Evolutionary conservation across 164 flowering plant species (phyloP).

Genomic region (Nymphaea colorata): DNA sequence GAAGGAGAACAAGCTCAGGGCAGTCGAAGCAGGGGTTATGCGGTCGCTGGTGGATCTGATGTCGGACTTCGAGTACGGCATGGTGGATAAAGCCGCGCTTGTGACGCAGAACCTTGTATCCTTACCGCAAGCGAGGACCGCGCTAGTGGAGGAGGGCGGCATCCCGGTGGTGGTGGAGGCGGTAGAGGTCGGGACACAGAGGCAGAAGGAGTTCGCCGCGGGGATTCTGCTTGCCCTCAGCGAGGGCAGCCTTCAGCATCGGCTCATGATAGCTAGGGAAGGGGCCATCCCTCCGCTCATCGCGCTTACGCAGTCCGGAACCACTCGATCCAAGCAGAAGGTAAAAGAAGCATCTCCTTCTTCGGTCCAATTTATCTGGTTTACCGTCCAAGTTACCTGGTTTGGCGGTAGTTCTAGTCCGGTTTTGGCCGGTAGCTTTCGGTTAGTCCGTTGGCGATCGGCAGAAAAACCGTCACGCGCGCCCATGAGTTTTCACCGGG

Average conservation of each 20-base stretch:
- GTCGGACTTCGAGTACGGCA: slow-evolving; percentile 71
- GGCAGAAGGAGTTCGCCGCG: slow-evolving; percentile 75
- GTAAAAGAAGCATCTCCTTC: slow-evolving; percentile 8
- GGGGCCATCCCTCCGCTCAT: slow-evolving; percentile 86
- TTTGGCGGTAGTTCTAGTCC: too few relatives aligned
- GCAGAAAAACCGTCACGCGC: too few relatives aligned
- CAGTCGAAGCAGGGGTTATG: slow-evolving; percentile 60
- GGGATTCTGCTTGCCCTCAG: slow-evolving; percentile 50
- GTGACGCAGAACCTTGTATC: slow-evolving; percentile 44
- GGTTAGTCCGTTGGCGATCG: too few relatives aligned
- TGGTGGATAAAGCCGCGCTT: slow-evolving; percentile 81
- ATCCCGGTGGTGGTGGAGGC: slow-evolving; percentile 86
- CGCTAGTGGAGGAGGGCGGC: slow-evolving; percentile 77
- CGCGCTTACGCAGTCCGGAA: slow-evolving; percentile 69
- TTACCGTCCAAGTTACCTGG: too few relatives aligned
- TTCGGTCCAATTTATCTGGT: too few relatives aligned
- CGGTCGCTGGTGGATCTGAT: slow-evolving; percentile 66
- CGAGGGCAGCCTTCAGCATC: slow-evolving; percentile 37
- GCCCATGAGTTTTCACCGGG: too few relatives aligned
- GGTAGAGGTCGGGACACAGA: slow-evolving; percentile 62
- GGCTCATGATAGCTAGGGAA: slow-evolving; percentile 79
- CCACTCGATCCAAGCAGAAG: slow-evolving; percentile 68
- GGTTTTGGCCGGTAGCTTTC: too few relatives aligned
- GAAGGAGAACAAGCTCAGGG: slow-evolving; percentile 63
- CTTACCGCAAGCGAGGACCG: slow-evolving; percentile 38